These are phyloP conservation scores for Balakata baccata DNA, from an alignment of 345 rosid genomes.

Conservation along the genomic window DNA sequence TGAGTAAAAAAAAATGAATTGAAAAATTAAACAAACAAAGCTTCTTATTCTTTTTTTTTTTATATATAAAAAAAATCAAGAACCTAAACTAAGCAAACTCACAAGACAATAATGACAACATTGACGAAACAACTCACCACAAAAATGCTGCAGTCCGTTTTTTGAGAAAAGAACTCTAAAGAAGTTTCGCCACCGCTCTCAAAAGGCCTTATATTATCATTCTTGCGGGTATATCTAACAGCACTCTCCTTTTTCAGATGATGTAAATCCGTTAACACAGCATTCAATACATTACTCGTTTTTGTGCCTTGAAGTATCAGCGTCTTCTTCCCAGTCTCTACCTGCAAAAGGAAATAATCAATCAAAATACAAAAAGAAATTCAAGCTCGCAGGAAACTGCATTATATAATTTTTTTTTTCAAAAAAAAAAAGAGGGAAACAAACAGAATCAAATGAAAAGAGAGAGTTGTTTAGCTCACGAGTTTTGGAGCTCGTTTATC, in stretches of 20 bases:
- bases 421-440: slow-evolving; percentile 3
- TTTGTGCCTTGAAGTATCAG: slow-evolving; percentile 90
- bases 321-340: slow-evolving; percentile 91
- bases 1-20: no score
- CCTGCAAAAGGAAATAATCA: slow-evolving; percentile 36
- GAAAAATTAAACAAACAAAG: no score
- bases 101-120: not conserved
- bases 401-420: not conserved
- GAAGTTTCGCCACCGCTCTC: slow-evolving; percentile 93
- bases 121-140: slow-evolving; percentile 48
- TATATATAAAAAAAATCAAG: not conserved
- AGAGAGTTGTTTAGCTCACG: slow-evolving; percentile 32
- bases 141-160: slow-evolving; percentile 89
- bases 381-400: no score
- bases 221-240: slow-evolving; percentile 76
- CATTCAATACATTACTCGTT: slow-evolving; percentile 62
- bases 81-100: not conserved
- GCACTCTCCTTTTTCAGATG: slow-evolving; percentile 74
- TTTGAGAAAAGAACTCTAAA: slow-evolving; percentile 82
- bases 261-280: slow-evolving; percentile 60
- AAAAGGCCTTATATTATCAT: slow-evolving; percentile 87
- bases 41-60: no score
- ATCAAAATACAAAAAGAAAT: not conserved
- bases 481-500: slow-evolving; percentile 81
- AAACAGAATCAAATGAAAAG: slow-evolving; percentile 10